These are phyloP conservation scores for Boletus fagicola DNA, from an alignment of 768 basidiomycete genomes.

Conservation along the genomic window DNA sequence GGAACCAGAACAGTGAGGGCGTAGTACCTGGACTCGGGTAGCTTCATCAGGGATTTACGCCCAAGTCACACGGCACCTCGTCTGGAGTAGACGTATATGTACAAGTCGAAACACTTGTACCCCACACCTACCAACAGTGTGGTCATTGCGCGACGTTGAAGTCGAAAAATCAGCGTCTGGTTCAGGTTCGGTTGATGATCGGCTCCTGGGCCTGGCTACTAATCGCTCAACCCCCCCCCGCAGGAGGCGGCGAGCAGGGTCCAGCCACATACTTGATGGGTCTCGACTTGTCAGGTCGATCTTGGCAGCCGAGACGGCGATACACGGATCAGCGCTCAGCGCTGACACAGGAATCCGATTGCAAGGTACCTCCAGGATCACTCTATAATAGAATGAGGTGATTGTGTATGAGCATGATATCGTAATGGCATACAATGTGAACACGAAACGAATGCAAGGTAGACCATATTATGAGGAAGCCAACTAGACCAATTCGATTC, in stretches of 20 bases:
- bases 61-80: neutral
- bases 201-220: neutral
- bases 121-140: neutral
- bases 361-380: neutral
- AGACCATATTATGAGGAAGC: neutral
- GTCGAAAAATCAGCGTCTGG: neutral
- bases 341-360: neutral
- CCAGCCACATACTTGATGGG: neutral
- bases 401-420: neutral
- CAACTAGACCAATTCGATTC: neutral
- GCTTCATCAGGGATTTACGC: neutral
- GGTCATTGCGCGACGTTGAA: no score
- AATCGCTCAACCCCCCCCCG: neutral
- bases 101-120: neutral
- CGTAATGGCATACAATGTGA: neutral
- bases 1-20: neutral
- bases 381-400: neutral
- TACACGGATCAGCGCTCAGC: slow-evolving; percentile 5
- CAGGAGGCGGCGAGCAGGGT: neutral
- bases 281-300: neutral
- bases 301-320: neutral
- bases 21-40: neutral
- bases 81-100: neutral
- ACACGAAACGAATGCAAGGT: neutral
- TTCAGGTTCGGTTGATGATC: neutral